phyloP scores from a whole-genome alignment of 805 yeast genomes.

The Pichia deserticola region DNA sequence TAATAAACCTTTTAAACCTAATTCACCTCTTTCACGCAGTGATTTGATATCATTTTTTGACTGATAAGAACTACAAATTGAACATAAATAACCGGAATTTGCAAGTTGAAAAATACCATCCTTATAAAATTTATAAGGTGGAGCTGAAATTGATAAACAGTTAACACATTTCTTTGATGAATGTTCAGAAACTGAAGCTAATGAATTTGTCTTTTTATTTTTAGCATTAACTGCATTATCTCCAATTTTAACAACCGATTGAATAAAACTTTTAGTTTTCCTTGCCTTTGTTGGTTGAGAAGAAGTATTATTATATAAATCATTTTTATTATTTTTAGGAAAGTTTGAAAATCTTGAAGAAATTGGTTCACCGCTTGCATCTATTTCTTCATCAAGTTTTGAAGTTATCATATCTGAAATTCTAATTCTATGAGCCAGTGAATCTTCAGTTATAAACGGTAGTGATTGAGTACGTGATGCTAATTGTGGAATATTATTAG shows the following conservation, averaged over 20 bases:
- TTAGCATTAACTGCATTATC: constrained; percentile 5
- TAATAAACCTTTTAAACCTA: constrained; percentile 27
- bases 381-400: constrained; percentile 10
- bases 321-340: constrained; percentile 18
- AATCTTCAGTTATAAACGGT: constrained; percentile 26
- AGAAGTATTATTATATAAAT: constrained; percentile 1
- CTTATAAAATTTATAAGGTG: constrained; percentile 27
- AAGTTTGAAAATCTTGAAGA: constrained; percentile 27
- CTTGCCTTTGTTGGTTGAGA: constrained; percentile 25
- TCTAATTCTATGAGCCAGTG: constrained; percentile 27
- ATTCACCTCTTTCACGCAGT: constrained; percentile 26
- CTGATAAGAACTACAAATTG: constrained; percentile 22
- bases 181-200: constrained; percentile 14
- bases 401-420: constrained; percentile 22
- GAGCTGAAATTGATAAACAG: constrained; percentile 23
- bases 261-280: constrained; percentile 26
- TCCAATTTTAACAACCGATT: constrained; percentile 27
- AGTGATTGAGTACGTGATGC: constrained; percentile 32
- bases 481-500: constrained; percentile 18
- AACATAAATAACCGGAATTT: constrained; percentile 29
- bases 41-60: constrained; percentile 17
- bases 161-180: constrained; percentile 22
- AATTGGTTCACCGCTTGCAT: constrained; percentile 22
- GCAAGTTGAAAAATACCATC: constrained; percentile 30
- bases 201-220: constrained; percentile 1